Percentiles rank a stretch among this genome's conserved stretches.
These are phyloP conservation scores for Candida maris DNA, from an alignment of 805 yeast species.

Conservation along the genomic window DNA sequence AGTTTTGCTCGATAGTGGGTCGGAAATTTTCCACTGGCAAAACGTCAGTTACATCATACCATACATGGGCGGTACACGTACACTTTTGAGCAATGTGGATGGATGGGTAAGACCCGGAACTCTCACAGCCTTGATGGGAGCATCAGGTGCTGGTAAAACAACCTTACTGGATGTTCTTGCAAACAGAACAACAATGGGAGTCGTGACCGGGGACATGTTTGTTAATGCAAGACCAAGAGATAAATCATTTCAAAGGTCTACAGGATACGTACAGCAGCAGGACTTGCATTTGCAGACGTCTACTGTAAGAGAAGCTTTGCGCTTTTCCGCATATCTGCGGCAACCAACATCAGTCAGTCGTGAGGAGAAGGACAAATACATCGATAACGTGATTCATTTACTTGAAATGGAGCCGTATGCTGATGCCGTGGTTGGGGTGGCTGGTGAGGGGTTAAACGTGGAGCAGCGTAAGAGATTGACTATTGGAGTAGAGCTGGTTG, in stretches of 20 bases:
- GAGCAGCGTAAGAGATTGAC: constrained; percentile 50
- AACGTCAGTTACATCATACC: constrained; percentile 63
- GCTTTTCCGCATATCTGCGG: constrained; percentile 45
- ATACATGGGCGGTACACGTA: constrained; percentile 51
- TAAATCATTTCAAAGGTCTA: constrained; percentile 44
- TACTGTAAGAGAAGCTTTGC: constrained; percentile 49
- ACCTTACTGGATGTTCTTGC: constrained; percentile 49
- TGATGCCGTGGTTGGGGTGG: constrained; percentile 45
- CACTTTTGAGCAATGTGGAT: constrained; percentile 57
- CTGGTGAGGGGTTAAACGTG: constrained; percentile 48
- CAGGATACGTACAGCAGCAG: constrained; percentile 55
- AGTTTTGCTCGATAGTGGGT: constrained; percentile 21
- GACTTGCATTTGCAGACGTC: constrained; percentile 46
- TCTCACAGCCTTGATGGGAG: constrained; percentile 65
- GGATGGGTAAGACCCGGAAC: constrained; percentile 83
- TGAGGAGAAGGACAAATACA: constrained; percentile 43
- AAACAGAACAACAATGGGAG: constrained; percentile 49
- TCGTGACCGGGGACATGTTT: constrained; percentile 49
- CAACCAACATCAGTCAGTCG: constrained; percentile 38
- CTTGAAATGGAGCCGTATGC: constrained; percentile 50
- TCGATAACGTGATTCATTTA: constrained; percentile 43
- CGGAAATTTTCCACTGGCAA: constrained; percentile 68
- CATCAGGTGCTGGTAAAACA: constrained; percentile 57
- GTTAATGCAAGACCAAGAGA: constrained; percentile 48
- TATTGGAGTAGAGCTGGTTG: constrained; percentile 51